Evolutionary conservation across 768 basidiomycete species (phyloP).

Genomic region (Bullera alba): DNA sequence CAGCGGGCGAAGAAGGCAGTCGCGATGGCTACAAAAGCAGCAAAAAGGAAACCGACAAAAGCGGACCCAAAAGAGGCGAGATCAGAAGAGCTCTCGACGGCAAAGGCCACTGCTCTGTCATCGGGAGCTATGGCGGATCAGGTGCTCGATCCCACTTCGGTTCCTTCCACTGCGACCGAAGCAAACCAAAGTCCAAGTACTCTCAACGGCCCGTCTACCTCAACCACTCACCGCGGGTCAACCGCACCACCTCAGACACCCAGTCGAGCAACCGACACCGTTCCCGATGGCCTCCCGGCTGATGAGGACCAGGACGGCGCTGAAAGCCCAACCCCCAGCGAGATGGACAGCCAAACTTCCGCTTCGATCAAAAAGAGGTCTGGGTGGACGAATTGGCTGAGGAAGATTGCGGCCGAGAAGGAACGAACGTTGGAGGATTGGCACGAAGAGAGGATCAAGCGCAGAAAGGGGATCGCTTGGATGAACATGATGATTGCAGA

Average conservation of each 20-base stretch:
- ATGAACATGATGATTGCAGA: slow-evolving; percentile 21
- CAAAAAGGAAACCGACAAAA: slow-evolving; percentile 3
- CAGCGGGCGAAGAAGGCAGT: background rate
- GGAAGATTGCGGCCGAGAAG: slow-evolving; percentile 15
- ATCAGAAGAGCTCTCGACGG: background rate
- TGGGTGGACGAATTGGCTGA: slow-evolving; percentile 23
- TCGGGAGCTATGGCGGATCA: background rate
- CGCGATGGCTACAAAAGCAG: slow-evolving; percentile 9
- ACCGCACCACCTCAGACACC: background rate
- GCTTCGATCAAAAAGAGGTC: slow-evolving; percentile 6
- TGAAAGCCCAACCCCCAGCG: no score
- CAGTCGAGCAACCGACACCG: background rate
- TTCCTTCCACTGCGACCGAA: no score
- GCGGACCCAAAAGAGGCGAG: background rate
- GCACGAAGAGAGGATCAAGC: slow-evolving; percentile 17
- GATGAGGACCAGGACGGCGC: no score
- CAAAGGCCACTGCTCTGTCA: background rate
- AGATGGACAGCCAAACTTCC: background rate
- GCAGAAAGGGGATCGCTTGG: slow-evolving; percentile 17
- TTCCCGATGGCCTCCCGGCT: background rate
- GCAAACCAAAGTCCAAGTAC: no score
- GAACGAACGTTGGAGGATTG: slow-evolving; percentile 16
- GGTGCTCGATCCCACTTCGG: background rate
- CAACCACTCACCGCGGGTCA: background rate
- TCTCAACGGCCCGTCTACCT: background rate